A percentile compares a stretch with the other conserved stretches of the same genome.
Conservation (phyloP, 257 asterid genomes). For the Nemophila menziesii region DNA sequence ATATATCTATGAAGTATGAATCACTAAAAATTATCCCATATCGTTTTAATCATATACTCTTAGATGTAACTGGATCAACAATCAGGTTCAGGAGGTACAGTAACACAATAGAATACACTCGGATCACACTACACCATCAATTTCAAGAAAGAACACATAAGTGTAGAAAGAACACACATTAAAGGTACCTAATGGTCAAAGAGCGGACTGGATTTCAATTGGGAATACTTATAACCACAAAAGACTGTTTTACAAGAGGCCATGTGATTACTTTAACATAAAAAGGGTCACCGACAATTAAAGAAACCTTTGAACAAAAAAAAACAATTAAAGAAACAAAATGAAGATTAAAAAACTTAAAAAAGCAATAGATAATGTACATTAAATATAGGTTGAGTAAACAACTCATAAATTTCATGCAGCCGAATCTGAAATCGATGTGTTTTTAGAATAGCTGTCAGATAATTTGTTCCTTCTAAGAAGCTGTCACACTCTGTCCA, state of each 20-base stretch:
- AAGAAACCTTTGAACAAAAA: neutral
- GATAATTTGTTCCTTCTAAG: too few species aligned
- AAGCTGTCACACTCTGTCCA: too few species aligned
- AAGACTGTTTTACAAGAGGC: neutral
- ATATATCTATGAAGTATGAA: too few species aligned
- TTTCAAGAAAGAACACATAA: neutral
- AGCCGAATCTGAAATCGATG: conserved; percentile 1
- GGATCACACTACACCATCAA: neutral
- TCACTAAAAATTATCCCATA: too few species aligned
- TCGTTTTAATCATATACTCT: too few species aligned
- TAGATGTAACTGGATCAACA: too few species aligned
- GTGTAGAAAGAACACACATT: neutral
- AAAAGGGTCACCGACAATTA: neutral
- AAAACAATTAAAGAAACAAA: too few species aligned
- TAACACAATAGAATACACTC: too few species aligned
- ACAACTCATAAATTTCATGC: neutral
- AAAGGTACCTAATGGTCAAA: neutral
- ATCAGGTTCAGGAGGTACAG: too few species aligned
- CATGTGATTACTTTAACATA: neutral
- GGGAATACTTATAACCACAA: neutral
- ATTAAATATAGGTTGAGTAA: neutral
- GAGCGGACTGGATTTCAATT: neutral
- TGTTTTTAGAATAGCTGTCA: too few species aligned
- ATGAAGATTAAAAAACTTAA: too few species aligned
- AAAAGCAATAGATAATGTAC: neutral